phyloP scores from a whole-genome alignment of 352 stramenopile genomes.

The Globisporangium sylvaticum region DNA sequence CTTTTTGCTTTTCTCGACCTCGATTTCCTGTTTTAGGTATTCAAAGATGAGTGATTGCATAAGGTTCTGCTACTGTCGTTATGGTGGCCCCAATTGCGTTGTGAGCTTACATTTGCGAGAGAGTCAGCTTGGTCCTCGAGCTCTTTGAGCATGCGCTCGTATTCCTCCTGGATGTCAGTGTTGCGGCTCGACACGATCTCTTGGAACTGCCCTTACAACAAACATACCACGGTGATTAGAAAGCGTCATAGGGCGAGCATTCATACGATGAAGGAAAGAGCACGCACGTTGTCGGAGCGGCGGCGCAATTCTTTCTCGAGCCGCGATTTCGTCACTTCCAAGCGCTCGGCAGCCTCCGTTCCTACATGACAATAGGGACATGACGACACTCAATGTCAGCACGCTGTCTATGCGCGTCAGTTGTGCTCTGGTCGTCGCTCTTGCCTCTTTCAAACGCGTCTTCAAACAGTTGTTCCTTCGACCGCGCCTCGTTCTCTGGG shows the following conservation, averaged over 20 bases:
- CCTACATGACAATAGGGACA: constrained; percentile 15
- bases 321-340: constrained; percentile 59
- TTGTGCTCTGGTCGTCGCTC: not conserved
- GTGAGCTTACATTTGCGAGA: constrained; percentile 21
- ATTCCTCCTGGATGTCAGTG: constrained; percentile 71
- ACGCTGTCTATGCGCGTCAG: no score
- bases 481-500: constrained; percentile 23
- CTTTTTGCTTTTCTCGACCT: constrained; percentile 19
- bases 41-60: not conserved
- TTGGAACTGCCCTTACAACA: constrained; percentile 36
- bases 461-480: constrained; percentile 49
- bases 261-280: not conserved
- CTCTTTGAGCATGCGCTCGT: constrained; percentile 68
- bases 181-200: constrained; percentile 67
- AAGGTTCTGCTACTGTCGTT: not conserved
- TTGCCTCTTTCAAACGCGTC: constrained; percentile 43
- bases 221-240: not conserved
- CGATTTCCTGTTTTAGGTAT: constrained; percentile 36
- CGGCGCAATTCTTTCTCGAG: constrained; percentile 65
- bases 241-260: not conserved
- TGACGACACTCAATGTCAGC: not conserved
- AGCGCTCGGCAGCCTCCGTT: constrained; percentile 53
- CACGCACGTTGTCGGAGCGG: constrained; percentile 35
- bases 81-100: not conserved
- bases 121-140: constrained; percentile 58